Base-by-base conservation (phyloP, 345 rosid species). In the Limnanthes douglasii region DNA sequence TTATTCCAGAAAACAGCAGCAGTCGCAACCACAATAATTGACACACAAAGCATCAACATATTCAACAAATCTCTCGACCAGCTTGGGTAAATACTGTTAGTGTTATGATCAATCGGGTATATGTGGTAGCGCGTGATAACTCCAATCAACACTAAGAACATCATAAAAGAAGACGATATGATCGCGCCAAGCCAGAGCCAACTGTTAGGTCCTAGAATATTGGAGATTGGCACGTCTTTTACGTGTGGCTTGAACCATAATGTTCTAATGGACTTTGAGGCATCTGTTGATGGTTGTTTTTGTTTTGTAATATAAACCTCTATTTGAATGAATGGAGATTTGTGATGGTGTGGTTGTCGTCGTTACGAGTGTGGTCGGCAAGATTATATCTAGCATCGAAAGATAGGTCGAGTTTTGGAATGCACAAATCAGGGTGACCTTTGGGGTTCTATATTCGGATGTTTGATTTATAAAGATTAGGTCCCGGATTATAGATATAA, bases 171-270 rank as follows among this genome's bases (percentile, higher is more conserved):
- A 35, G 78, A 74, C 11, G 74, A 57, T 21, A 88, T 61, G 37
- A 88, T 51, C 5, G 70, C 66, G 0, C 59, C 77, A 0, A 83
- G 90, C 65, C 86, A 83, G 21, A 78, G 63, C 93, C 90, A 88
- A 38, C 71, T 39, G 17, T 51, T 78, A 17, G 84, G 65, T 5
- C 97, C 97, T 36, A 88, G 57, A 42, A 70, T 44, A 5, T 78
- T 29, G 14, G 78, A 61, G 14, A 76, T 41, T 4, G 86, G 75
- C 33, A 38, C 45, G 42, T 88, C 93, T 2, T 52, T 58, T 44
- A 41, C 25, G 8, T 29, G 37, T 16, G 86, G 86, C 50, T 69
- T 78, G 68, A 88, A 73, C 72, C 65, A 59, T 16, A 69, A 5
- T 11, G 86, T 40, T 34, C 48, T 49, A 20, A 46, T 6, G 21